Percentiles rank a stretch among this genome's conserved stretches.
These are phyloP conservation scores for Quercus phellos DNA, from an alignment of 331 rosid genomes.

Conservation along the genomic window DNA sequence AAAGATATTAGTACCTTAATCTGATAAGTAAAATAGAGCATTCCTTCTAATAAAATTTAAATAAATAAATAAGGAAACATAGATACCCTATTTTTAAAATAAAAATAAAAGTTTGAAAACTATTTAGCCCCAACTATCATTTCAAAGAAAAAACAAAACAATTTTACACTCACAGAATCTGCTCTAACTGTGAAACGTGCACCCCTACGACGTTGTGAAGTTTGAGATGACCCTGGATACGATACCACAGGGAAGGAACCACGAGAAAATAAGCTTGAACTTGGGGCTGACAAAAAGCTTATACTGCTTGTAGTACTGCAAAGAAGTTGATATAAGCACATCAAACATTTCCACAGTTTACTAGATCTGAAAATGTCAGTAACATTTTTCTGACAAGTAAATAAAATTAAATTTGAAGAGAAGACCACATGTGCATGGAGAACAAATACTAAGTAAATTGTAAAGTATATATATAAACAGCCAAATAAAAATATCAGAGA, in stretches of 20 bases:
- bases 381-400: not conserved
- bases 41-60: not conserved
- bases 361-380: not conserved
- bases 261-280: constrained; percentile 57
- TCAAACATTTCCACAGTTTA: not conserved
- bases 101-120: not conserved
- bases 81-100: not conserved
- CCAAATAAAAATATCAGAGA: not conserved
- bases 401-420: too few species aligned
- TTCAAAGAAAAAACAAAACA: constrained; percentile 17
- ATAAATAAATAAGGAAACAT: not conserved
- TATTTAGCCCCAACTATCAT: not conserved
- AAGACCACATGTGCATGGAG: too few species aligned
- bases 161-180: constrained; percentile 56
- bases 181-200: constrained; percentile 78
- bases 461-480: not conserved
- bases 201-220: constrained; percentile 49
- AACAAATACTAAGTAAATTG: too few species aligned
- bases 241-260: constrained; percentile 49
- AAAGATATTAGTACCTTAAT: constrained; percentile 20
- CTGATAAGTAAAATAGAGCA: not conserved
- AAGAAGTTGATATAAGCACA: constrained; percentile 17
- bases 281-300: constrained; percentile 45
- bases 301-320: constrained; percentile 60
- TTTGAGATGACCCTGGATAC: constrained; percentile 38